Evolutionary conservation across 1,139 yeast species (phyloP).

Genomic region (Candida frijolesensis): DNA sequence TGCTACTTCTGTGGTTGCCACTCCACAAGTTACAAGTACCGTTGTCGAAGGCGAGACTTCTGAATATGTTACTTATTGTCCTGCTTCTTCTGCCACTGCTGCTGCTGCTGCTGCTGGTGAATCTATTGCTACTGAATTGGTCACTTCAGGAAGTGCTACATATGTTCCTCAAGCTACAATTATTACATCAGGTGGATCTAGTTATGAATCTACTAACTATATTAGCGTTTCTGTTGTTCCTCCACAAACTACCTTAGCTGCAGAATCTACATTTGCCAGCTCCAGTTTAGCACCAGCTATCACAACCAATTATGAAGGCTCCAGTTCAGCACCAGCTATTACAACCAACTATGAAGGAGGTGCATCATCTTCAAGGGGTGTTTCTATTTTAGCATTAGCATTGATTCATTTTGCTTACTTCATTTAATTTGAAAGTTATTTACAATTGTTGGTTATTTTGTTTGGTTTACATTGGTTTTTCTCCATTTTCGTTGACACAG

Average conservation of each 20-base stretch:
- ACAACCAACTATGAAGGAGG: conserved; percentile 23
- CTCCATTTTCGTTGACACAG: not conserved
- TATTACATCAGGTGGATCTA: not conserved
- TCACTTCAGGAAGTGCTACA: not conserved
- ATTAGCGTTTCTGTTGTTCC: conserved; percentile 5
- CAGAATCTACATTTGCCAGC: conserved; percentile 24
- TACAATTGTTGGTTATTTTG: not conserved
- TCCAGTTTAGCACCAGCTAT: conserved; percentile 28
- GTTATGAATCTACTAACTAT: not conserved
- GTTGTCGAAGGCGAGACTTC: not conserved
- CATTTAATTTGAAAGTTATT: conserved; percentile 10
- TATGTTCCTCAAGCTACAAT: not conserved
- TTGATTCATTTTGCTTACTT: conserved; percentile 32
- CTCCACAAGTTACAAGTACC: no score
- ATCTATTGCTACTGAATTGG: not conserved
- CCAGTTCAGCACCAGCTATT: conserved; percentile 27
- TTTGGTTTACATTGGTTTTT: not conserved
- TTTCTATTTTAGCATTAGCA: conserved; percentile 28
- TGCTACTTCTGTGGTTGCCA: conserved; percentile 20
- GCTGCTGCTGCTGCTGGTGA: not conserved
- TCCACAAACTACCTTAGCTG: conserved; percentile 9
- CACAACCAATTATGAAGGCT: conserved; percentile 22
- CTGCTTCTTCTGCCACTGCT: not conserved
- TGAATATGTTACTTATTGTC: not conserved
- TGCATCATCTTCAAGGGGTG: conserved; percentile 24